Percentiles rank a stretch among this genome's conserved stretches.
phyloP scores from a whole-genome alignment of 208 protist genomes.

The Polymyxa betae region DNA sequence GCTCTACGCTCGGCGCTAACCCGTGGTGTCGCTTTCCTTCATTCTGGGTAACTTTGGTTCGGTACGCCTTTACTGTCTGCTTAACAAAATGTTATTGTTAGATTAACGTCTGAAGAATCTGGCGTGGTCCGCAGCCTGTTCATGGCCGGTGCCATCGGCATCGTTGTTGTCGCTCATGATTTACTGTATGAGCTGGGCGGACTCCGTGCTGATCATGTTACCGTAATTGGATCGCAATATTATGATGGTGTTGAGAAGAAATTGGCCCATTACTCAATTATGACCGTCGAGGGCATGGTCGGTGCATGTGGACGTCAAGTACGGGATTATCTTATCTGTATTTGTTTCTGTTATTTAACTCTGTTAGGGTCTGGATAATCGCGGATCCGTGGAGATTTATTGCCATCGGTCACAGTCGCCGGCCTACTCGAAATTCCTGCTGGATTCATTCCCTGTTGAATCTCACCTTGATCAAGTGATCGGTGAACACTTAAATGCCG shows the following conservation, averaged over 20 bases:
- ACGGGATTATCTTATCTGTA: too few relatives aligned
- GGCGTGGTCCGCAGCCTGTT: slow-evolving; percentile 68
- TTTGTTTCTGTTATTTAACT: too few relatives aligned
- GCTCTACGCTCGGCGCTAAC: slow-evolving; percentile 64
- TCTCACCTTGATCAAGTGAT: slow-evolving; percentile 79
- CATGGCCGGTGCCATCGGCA: slow-evolving; percentile 76
- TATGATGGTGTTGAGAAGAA: slow-evolving; percentile 91
- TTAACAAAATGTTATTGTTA: slow-evolving; percentile 62
- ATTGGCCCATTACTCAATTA: slow-evolving; percentile 67
- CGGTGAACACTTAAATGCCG: slow-evolving; percentile 73
- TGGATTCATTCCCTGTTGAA: slow-evolving; percentile 81
- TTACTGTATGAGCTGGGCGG: slow-evolving; percentile 96
- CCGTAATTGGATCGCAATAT: slow-evolving; percentile 99
- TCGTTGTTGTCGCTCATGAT: slow-evolving; percentile 97
- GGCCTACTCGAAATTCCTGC: slow-evolving; percentile 80
- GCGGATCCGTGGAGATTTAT: slow-evolving; percentile 70
- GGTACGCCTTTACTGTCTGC: slow-evolving; percentile 56
- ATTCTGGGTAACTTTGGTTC: too few relatives aligned
- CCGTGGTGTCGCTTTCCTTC: slow-evolving; percentile 73
- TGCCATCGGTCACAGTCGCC: slow-evolving; percentile 79
- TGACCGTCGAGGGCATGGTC: slow-evolving; percentile 62
- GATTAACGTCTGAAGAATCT: too few relatives aligned
- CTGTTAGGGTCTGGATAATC: slow-evolving; percentile 61
- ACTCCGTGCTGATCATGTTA: slow-evolving; percentile 99
- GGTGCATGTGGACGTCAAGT: not conserved